Percentiles rank a stretch among this genome's conserved stretches.
phyloP scores from a whole-genome alignment of 768 basidiomycete species.

The Lentinula guzmanii region DNA sequence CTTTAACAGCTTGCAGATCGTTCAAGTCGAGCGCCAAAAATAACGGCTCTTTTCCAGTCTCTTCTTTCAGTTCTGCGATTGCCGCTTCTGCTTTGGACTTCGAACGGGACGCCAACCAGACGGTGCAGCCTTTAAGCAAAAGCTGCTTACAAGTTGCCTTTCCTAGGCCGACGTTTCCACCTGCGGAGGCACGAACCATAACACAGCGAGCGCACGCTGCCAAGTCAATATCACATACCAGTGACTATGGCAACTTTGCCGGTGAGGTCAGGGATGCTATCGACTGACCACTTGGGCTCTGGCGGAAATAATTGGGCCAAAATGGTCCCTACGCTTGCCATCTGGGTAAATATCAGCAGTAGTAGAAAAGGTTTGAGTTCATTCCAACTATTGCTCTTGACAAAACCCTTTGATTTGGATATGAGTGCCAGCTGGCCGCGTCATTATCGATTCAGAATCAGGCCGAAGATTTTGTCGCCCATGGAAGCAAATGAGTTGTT shows the following conservation, averaged over 20 bases:
- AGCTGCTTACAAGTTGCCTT: background rate
- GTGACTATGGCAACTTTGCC: constrained; percentile 3
- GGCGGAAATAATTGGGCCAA: background rate
- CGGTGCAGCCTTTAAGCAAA: background rate
- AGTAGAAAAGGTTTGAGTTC: background rate
- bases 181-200: background rate
- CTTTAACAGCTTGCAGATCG: constrained; percentile 19
- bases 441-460: too few relatives aligned
- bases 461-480: background rate
- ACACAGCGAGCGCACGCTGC: too few relatives aligned
- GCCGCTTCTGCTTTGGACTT: constrained; percentile 11
- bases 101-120: background rate
- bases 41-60: constrained; percentile 14
- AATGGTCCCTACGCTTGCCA: background rate
- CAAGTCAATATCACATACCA: background rate
- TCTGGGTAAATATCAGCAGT: background rate
- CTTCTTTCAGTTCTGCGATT: constrained; percentile 14
- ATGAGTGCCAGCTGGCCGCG: too few relatives aligned
- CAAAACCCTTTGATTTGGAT: too few relatives aligned
- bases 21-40: constrained; percentile 22
- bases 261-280: background rate
- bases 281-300: background rate
- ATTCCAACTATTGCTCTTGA: too few relatives aligned
- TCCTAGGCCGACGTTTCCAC: background rate
- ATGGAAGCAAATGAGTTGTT: background rate